A percentile compares a stretch with the other conserved stretches of the same genome.
phyloP scores from a whole-genome alignment of 1,284 basidiomycete species.

The Vanrija humicola region DNA sequence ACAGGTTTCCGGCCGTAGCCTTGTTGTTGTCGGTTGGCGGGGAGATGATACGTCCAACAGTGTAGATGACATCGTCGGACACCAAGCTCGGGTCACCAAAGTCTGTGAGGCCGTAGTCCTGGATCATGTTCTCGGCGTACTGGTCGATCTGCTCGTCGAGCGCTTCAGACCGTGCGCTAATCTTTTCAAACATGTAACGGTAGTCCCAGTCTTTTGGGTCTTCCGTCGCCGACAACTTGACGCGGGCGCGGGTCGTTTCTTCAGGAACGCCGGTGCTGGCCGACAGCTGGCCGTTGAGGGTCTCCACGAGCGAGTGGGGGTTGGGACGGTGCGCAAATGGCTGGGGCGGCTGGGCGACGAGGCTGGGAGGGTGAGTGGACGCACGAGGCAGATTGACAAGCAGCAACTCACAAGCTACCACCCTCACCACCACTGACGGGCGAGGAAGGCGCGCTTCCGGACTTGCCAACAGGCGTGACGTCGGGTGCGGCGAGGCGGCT shows the following conservation, averaged over 20 bases:
- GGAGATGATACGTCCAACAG: constrained; percentile 75
- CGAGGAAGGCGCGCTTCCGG: constrained; percentile 24
- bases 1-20: constrained; percentile 67
- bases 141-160: constrained; percentile 83
- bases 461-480: constrained; percentile 24
- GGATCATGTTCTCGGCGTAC: constrained; percentile 65
- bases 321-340: constrained; percentile 38
- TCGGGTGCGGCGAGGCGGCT: constrained; percentile 15
- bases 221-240: constrained; percentile 24
- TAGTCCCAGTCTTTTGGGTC: constrained; percentile 49
- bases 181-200: constrained; percentile 90
- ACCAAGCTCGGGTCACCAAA: constrained; percentile 71
- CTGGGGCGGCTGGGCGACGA: constrained; percentile 21
- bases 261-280: constrained; percentile 10
- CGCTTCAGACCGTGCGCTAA: constrained; percentile 70
- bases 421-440: constrained; percentile 34
- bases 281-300: constrained; percentile 45
- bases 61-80: constrained; percentile 69
- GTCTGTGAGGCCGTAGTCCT: constrained; percentile 65
- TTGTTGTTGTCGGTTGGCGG: constrained; percentile 62
- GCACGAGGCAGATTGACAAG: neutral
- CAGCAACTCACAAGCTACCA: constrained; percentile 6
- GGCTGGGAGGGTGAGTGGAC: constrained; percentile 3
- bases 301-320: constrained; percentile 42
- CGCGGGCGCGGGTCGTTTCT: constrained; percentile 22